Evolutionary conservation across 495 filamentous ascomycete genomes (phyloP), one percentile per base, ranked within the genome.

Genomic region (Poronia punctata): DNA sequence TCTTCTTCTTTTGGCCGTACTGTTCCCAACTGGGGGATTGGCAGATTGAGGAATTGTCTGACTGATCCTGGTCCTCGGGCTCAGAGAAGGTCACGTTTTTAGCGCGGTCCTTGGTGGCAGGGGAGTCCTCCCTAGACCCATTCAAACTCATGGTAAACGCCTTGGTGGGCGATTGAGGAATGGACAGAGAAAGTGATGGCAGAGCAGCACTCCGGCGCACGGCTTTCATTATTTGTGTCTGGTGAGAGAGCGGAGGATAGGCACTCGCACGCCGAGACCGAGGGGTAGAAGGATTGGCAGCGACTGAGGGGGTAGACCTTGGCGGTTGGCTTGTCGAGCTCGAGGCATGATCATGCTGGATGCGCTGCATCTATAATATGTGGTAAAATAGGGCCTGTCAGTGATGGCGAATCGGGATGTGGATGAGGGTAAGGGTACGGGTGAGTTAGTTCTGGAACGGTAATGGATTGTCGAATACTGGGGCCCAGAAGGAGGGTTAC

Each of bases 11-110:
- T 23, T 66, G 60, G 5, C 60, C 57, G 43, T 71, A 65, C 31
- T 66, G 62, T 35, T 73, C 72, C 72, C 72, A 75, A 35, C 68
- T 74, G 10, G 72, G 72, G 3, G 72, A 76, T 35, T 74, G 71
- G 38, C 72, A 76, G 31, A 76, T 75, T 2, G 71, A 75, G 11
- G 69, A 72, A 24, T 66, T 58, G 34, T 69, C 69, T 7, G 70
- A 72, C 55, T 59, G 57, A 38, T 48, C 44, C 35, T 56, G 57
- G 22, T 62, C 52, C 9, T 65, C 59, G 18, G 59, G 60, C 18
- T 48, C 53, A 7, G 66, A 55, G 17, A 69, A 70, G 22, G 65
- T 67, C 37, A 70, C 66, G 22, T 66, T 61, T 49, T 68, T 70
- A 5, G 59, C 43, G 19, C 49, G 56, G 24, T 59, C 56, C 43